Evolutionary conservation across 257 asterid species (phyloP).

Genomic region (Parsonsia alboflavescens): DNA sequence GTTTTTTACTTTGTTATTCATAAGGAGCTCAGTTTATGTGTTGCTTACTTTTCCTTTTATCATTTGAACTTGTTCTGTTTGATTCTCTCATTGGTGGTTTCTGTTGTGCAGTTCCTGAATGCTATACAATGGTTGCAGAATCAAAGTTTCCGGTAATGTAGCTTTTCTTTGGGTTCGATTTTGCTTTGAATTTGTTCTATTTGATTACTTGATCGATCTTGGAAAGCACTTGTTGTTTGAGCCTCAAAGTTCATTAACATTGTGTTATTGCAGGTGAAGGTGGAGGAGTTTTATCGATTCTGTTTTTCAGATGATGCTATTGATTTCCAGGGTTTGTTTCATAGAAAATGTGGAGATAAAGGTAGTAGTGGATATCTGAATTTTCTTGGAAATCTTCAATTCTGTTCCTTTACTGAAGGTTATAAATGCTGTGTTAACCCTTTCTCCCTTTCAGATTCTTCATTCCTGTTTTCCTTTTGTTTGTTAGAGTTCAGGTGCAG

Average conservation of each 20-base stretch:
- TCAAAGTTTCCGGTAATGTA: constrained; percentile 71
- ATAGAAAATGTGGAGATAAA: constrained; percentile 90
- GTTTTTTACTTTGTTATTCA: constrained; percentile 1
- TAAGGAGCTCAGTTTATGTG: background rate
- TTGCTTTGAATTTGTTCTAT: constrained; percentile 2
- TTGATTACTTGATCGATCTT: background rate
- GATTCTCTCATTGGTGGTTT: constrained; percentile 2
- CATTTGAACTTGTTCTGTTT: background rate
- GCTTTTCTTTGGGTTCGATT: constrained; percentile 4
- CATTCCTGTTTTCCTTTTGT: background rate
- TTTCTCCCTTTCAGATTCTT: constrained; percentile 3
- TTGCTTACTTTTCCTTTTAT: background rate
- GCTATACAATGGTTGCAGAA: constrained; percentile 70
- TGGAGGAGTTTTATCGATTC: constrained; percentile 67
- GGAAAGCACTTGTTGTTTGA: background rate
- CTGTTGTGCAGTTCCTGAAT: constrained; percentile 68
- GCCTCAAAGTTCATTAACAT: background rate
- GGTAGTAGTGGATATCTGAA: constrained; percentile 44
- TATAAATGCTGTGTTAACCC: background rate
- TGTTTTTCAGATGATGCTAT: constrained; percentile 67
- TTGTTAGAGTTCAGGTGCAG: constrained; percentile 70
- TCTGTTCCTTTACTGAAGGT: background rate
- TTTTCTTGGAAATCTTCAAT: background rate
- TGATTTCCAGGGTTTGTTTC: constrained; percentile 66
- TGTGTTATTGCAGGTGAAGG: constrained; percentile 46